Evolutionary conservation across 2,329 filamentous ascomycete genomes (phyloP).

Genomic region (Aspergillus quadricinctus): DNA sequence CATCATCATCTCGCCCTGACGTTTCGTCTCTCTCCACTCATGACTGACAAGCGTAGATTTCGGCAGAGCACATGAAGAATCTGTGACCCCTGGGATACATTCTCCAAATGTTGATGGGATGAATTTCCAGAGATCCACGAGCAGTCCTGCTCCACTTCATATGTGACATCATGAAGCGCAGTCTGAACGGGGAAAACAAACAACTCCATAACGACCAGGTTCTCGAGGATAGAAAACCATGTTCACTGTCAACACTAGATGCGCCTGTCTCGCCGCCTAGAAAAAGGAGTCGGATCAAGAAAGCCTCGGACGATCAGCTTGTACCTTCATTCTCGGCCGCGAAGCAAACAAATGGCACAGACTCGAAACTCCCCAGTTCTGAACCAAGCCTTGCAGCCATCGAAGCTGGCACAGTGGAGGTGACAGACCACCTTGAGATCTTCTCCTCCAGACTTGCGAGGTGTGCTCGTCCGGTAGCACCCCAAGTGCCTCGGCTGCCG

Average conservation of each 20-base stretch:
- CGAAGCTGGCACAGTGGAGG: constrained; percentile 47
- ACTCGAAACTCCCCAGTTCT: not conserved
- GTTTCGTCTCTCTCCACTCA: not conserved
- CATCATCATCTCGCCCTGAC: not conserved
- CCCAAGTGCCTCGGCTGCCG: constrained; percentile 29
- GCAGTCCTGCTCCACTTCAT: not conserved
- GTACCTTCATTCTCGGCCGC: not conserved
- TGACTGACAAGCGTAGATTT: not conserved
- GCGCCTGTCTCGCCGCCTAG: constrained; percentile 27
- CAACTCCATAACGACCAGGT: not conserved
- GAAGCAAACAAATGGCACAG: not conserved
- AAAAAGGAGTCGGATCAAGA: constrained; percentile 3
- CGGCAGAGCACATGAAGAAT: not conserved
- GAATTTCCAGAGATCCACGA: not conserved
- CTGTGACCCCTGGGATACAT: not conserved
- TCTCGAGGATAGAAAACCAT: not conserved
- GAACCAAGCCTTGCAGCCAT: constrained; percentile 40
- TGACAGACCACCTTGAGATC: constrained; percentile 47
- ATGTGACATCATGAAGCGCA: constrained; percentile 10
- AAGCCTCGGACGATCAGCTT: not conserved
- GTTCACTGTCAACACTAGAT: constrained; percentile 14
- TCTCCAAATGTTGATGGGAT: not conserved
- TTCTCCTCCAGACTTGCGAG: constrained; percentile 42
- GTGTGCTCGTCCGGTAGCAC: constrained; percentile 20
- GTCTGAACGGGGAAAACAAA: not conserved